Percentiles rank a stretch among this genome's conserved stretches.
Conservation (phyloP, 75 land plant genomes). For the Pinus taeda region DNA sequence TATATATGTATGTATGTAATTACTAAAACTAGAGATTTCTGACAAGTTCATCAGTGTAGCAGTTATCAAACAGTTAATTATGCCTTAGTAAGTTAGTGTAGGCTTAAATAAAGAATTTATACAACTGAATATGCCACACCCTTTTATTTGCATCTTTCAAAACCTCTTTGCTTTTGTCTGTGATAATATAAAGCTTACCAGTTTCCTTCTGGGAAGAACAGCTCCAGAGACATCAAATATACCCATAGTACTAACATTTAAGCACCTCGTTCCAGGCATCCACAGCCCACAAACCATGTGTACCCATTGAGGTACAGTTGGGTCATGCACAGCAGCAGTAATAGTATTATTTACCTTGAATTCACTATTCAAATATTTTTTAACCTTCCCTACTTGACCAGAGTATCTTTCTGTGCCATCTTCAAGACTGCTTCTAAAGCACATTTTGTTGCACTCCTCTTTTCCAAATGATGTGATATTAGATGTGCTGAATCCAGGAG, state of each 20-base stretch:
- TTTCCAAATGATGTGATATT: background rate
- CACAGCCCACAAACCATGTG: constrained; percentile 95
- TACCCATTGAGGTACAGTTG: constrained; percentile 72
- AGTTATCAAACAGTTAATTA: background rate
- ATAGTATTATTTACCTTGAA: constrained; percentile 35
- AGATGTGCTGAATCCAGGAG: background rate
- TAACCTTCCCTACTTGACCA: background rate
- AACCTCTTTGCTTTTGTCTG: background rate
- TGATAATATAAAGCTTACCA: constrained; percentile 30
- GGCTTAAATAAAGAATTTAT: background rate
- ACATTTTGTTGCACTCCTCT: background rate
- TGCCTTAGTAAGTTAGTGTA: background rate
- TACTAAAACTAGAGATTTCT: background rate
- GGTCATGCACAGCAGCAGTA: constrained; percentile 42
- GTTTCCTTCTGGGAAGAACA: constrained; percentile 35
- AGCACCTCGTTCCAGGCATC: constrained; percentile 86
- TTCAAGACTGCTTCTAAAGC: background rate
- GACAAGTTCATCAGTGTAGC: background rate
- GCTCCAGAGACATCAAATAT: constrained; percentile 85
- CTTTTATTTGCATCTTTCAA: background rate
- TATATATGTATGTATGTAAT: background rate
- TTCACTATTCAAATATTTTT: background rate
- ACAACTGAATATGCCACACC: background rate
- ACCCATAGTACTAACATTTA: constrained; percentile 80
- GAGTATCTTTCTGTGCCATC: background rate